Conservation (phyloP, 2,329 filamentous ascomycete species). For the Pseudocercospora fuligena region DNA sequence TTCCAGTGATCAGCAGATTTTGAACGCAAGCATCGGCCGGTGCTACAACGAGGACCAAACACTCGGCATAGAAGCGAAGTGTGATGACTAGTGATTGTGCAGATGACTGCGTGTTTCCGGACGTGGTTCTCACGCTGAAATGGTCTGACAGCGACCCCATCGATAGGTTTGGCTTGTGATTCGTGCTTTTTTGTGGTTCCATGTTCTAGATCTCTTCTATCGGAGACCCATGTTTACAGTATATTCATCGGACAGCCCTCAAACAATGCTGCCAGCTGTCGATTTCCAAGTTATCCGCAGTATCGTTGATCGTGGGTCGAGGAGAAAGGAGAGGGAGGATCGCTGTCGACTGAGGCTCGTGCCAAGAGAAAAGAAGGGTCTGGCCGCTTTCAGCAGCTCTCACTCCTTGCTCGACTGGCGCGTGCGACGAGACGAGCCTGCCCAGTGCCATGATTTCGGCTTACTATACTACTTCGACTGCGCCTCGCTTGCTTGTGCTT, state of each 20-base stretch:
- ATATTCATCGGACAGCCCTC: background rate
- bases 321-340: background rate
- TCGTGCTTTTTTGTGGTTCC: background rate
- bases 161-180: background rate
- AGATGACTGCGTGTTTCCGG: background rate
- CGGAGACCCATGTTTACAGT: background rate
- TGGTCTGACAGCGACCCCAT: background rate
- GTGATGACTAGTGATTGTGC: background rate
- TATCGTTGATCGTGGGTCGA: background rate
- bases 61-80: background rate
- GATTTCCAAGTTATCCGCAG: background rate
- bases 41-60: background rate
- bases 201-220: background rate
- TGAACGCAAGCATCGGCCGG: background rate
- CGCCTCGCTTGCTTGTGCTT: background rate
- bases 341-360: background rate
- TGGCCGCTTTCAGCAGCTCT: background rate
- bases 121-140: constrained; percentile 2
- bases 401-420: background rate
- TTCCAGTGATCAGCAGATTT: too few relatives aligned
- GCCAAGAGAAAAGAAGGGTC: background rate
- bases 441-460: background rate
- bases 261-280: background rate
- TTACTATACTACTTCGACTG: background rate
- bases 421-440: background rate